Percentiles rank a stretch among this genome's conserved stretches.
These are phyloP conservation scores for Xylaria castorea DNA, from an alignment of 495 filamentous ascomycete genomes.

Conservation along the genomic window DNA sequence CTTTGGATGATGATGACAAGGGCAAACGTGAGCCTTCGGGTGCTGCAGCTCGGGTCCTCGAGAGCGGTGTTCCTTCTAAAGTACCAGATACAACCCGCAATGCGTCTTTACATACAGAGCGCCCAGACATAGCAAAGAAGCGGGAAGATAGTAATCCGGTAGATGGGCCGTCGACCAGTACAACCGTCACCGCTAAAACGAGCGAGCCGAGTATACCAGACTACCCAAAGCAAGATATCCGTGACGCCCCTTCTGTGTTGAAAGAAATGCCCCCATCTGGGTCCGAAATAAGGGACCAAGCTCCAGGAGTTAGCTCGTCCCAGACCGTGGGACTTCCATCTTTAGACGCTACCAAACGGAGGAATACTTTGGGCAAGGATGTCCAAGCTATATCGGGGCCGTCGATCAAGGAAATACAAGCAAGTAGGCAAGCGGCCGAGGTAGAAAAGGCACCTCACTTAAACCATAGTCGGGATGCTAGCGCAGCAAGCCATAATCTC, in stretches of 20 bases:
- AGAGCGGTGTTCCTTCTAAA: not conserved
- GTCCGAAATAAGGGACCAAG: not conserved
- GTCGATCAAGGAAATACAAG: conserved; percentile 38
- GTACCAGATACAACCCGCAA: conserved; percentile 2
- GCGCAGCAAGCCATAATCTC: conserved; percentile 35
- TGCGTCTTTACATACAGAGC: conserved; percentile 6
- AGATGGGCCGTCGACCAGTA: not conserved
- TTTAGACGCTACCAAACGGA: conserved; percentile 25
- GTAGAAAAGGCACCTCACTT: conserved; percentile 23
- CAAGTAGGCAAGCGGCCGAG: conserved; percentile 35
- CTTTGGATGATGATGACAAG: conserved; percentile 26
- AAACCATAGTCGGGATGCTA: conserved; percentile 42
- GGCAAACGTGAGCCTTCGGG: conserved; percentile 21
- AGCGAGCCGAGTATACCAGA: conserved; percentile 1
- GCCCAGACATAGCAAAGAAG: conserved; percentile 7
- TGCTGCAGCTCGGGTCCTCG: conserved; percentile 24
- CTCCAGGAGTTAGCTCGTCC: not conserved
- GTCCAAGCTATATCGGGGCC: conserved; percentile 40
- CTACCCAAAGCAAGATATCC: not conserved
- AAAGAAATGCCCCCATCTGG: not conserved
- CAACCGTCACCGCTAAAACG: not conserved
- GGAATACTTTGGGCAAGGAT: conserved; percentile 31
- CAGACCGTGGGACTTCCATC: not conserved
- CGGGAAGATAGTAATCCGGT: not conserved
- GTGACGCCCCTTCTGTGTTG: not conserved